Evolutionary conservation across 2,329 filamentous ascomycete species (phyloP), one percentile per base, ranked within the genome.

Genomic region (Thermoascus crustaceus): DNA sequence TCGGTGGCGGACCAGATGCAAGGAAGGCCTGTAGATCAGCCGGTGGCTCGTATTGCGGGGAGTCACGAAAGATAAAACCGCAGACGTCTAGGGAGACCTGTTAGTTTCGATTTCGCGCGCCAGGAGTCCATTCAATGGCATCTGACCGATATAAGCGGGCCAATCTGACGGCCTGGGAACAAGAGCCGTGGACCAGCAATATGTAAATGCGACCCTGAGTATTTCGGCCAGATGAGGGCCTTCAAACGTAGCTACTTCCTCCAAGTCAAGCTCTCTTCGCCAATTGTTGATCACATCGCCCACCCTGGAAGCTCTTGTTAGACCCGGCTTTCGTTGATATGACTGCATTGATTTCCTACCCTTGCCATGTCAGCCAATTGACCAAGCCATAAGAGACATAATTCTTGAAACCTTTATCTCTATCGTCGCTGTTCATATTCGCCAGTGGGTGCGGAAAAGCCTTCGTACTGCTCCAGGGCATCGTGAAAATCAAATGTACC

Each of bases 371-470:
- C 39, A 73, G 42, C 46, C 60, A 52, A 30, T 73, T 67, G 11
- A 73, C 65, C 13, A 73, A 48, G 2, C 51, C 54, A 43, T 72
- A 73, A 1, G 61, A 66, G 2, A 69, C 44, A 43, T 57, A 69
- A 44, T 73, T 72, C 1, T 56, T 55, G 4, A 55, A 18, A 18
- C 8, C 44, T 2, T 45, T 44, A 34, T 65, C 61, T 6, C 47
- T 53, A 4, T 55, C 48, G 0, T 53, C 47, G 26, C 49, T 50
- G 16, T 57, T 52, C 22, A 73, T 38, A 45, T 72, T 72, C 0
- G 69, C 68, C 34, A 74, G 44, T 0, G 70, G 70, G 49, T 72
- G 69, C 1, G 67, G 61, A 43, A 71, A 70, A 18, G 32, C 30
- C 14, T 11, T 29, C 11, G 32, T 38, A 18, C 7, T 17, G 9